Conservation (phyloP, 1,139 yeast genomes). For the Arxiozyma heterogenica region DNA sequence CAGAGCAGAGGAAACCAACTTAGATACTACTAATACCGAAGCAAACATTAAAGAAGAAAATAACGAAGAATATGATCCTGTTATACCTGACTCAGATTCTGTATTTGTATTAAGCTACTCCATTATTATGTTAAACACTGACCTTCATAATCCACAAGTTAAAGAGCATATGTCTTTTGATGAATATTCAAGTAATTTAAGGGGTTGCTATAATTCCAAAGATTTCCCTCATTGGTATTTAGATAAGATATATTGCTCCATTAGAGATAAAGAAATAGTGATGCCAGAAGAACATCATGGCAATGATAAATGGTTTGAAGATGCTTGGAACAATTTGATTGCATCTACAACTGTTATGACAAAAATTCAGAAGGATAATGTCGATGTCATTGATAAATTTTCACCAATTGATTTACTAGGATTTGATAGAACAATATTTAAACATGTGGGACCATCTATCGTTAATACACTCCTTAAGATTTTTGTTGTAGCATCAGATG, state of each 20-base stretch:
- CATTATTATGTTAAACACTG: conserved; percentile 70
- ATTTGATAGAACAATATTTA: conserved; percentile 67
- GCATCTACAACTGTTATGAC: conserved; percentile 38
- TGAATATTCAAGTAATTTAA: conserved; percentile 68
- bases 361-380: conserved; percentile 22
- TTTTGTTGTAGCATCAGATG: conserved; percentile 83
- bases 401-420: conserved; percentile 31
- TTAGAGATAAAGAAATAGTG: conserved; percentile 78
- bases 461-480: conserved; percentile 65
- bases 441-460: conserved; percentile 49
- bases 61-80: conserved; percentile 28
- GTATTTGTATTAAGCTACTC: conserved; percentile 68
- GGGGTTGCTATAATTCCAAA: conserved; percentile 63
- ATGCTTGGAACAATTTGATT: conserved; percentile 80
- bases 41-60: conserved; percentile 17
- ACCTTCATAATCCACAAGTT: conserved; percentile 68
- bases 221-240: conserved; percentile 86
- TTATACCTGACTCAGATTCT: conserved; percentile 63
- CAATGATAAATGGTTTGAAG: conserved; percentile 82
- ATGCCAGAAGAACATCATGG: conserved; percentile 97
- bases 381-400: conserved; percentile 21
- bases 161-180: conserved; percentile 82
- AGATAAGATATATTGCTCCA: conserved; percentile 69
- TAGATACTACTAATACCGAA: conserved; percentile 2
- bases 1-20: conserved; percentile 18